Percentiles rank a stretch among this genome's conserved stretches.
Evolutionary conservation across 768 basidiomycete species (phyloP).

Genomic region (Dacryopinax primogenitus): DNA sequence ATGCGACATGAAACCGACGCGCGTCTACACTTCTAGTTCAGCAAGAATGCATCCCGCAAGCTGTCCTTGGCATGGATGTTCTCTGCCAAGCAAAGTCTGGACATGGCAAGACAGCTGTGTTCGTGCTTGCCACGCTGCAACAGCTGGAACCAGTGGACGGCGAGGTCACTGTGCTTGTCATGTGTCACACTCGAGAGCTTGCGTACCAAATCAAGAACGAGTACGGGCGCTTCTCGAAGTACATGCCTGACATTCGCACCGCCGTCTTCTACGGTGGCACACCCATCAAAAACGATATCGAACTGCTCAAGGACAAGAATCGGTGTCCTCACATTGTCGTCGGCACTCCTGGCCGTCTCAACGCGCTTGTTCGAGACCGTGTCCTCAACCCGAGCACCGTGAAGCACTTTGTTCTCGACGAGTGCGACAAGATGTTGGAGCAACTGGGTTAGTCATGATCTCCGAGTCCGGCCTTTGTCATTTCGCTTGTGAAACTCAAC

Average conservation of each 20-base stretch:
- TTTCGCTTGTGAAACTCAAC: conserved; percentile 3
- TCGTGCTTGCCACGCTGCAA: conserved; percentile 93
- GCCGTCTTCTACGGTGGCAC: conserved; percentile 97
- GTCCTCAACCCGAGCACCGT: conserved; percentile 87
- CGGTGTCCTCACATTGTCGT: conserved; percentile 99
- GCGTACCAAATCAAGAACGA: conserved; percentile 99
- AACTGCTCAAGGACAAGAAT: conserved; percentile 83
- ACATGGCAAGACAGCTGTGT: conserved; percentile 97
- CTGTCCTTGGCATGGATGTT: conserved; percentile 98
- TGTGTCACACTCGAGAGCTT: conserved; percentile 98
- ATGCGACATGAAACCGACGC: conserved; percentile 10
- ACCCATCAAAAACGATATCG: conserved; percentile 84
- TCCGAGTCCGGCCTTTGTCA: conserved; percentile 44
- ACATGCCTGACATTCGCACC: conserved; percentile 98
- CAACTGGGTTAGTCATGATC: conserved; percentile 94
- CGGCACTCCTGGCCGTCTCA: conserved; percentile 92
- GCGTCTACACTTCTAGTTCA: conserved; percentile 49
- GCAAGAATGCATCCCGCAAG: conserved; percentile 99
- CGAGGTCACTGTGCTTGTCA: conserved; percentile 92
- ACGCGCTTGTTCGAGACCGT: conserved; percentile 92
- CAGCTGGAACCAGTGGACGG: conserved; percentile 97
- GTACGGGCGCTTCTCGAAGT: conserved; percentile 97
- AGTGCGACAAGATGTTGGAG: conserved; percentile 99
- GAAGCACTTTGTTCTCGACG: conserved; percentile 99
- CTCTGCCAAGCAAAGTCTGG: conserved; percentile 99